A percentile compares a stretch with the other conserved stretches of the same genome.
Evolutionary conservation across 352 stramenopile genomes (phyloP).

Genomic region (Phytophthora sansomeana): DNA sequence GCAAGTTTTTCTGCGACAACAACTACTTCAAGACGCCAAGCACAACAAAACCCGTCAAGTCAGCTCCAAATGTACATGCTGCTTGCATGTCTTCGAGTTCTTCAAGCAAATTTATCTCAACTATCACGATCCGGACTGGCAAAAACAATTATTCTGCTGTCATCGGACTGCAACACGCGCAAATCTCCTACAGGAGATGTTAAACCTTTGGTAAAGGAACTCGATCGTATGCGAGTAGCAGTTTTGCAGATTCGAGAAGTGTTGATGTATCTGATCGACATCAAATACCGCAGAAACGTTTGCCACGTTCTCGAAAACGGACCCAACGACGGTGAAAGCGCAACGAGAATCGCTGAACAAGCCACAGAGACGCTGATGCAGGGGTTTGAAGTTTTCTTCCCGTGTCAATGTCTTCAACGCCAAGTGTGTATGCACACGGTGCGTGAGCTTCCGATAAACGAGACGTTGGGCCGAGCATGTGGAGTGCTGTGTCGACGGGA

Average conservation of each 20-base stretch:
- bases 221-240: constrained; percentile 22
- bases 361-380: constrained; percentile 74
- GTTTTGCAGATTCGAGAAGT: constrained; percentile 45
- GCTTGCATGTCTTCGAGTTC: constrained; percentile 66
- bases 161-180: neutral
- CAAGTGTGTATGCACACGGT: constrained; percentile 65
- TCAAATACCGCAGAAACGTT: constrained; percentile 35
- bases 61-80: constrained; percentile 74
- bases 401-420: constrained; percentile 71
- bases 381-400: constrained; percentile 90
- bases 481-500: constrained; percentile 28
- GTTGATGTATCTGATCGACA: constrained; percentile 45
- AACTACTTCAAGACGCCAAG: constrained; percentile 9
- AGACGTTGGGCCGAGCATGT: constrained; percentile 16
- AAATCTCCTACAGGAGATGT: constrained; percentile 2
- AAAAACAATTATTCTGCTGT: constrained; percentile 43
- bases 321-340: constrained; percentile 29
- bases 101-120: constrained; percentile 81
- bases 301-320: constrained; percentile 28
- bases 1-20: neutral
- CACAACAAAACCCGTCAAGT: neutral
- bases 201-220: constrained; percentile 24
- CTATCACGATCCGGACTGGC: constrained; percentile 67
- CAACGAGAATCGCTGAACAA: constrained; percentile 42
- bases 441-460: constrained; percentile 11